Conservation (phyloP, 176 grass and related monocot species). For the Raddia distichophylla region DNA sequence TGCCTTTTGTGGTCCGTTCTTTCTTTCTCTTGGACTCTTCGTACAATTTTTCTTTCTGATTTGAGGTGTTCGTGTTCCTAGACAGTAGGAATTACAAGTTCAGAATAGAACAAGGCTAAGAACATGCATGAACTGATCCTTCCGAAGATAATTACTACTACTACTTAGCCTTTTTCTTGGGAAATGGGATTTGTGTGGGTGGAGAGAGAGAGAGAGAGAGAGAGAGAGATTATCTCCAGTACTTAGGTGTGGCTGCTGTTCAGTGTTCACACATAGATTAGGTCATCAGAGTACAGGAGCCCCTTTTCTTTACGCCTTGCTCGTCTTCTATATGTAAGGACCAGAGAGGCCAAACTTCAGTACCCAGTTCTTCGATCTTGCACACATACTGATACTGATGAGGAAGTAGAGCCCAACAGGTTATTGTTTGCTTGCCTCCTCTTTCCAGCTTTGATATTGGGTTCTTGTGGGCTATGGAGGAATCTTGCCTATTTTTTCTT, state of each 20-base stretch:
- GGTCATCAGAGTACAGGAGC: slow-evolving; percentile 41
- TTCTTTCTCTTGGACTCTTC: background rate
- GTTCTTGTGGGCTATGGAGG: slow-evolving; percentile 16
- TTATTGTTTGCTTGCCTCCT: slow-evolving; percentile 40
- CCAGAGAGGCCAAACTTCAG: background rate
- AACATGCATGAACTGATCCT: slow-evolving; percentile 24
- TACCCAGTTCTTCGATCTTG: slow-evolving; percentile 37
- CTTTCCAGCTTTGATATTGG: slow-evolving; percentile 10
- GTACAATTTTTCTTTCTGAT: background rate
- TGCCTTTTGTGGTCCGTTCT: background rate
- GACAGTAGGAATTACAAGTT: background rate
- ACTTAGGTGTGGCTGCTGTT: slow-evolving; percentile 47
- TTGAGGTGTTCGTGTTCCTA: background rate
- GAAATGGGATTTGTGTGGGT: background rate
- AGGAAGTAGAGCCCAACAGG: slow-evolving; percentile 4
- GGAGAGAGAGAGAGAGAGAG: slow-evolving; percentile 16
- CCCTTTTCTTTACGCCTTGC: slow-evolving; percentile 32
- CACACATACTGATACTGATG: background rate
- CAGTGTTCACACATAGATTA: slow-evolving; percentile 68
- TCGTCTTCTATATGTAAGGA: slow-evolving; percentile 37
- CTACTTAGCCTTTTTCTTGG: slow-evolving; percentile 23
- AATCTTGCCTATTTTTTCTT: slow-evolving; percentile 30
- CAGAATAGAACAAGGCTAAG: background rate
- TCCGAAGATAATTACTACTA: slow-evolving; percentile 28
- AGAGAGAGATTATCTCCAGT: slow-evolving; percentile 2